Conservation (phyloP, 2,329 filamentous ascomycete genomes). For the Falciphora oryzae region DNA sequence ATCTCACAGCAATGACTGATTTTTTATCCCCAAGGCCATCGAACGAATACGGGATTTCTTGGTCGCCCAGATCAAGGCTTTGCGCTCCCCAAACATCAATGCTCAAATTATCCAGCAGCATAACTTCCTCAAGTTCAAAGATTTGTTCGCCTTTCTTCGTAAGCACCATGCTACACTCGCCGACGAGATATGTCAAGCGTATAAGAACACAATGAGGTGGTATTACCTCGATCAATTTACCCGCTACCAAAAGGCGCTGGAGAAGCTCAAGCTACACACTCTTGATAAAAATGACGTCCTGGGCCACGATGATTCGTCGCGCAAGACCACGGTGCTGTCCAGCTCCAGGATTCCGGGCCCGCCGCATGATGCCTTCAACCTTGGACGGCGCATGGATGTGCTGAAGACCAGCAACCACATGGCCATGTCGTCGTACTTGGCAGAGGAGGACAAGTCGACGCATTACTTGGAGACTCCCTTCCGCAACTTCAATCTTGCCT, state of each 20-base stretch:
- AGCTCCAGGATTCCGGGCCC: slow-evolving; percentile 45
- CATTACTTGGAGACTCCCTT: slow-evolving; percentile 91
- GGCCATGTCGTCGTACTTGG: slow-evolving; percentile 80
- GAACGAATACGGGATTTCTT: slow-evolving; percentile 93
- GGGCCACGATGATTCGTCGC: slow-evolving; percentile 67
- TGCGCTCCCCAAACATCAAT: slow-evolving; percentile 93
- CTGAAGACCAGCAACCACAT: slow-evolving; percentile 67
- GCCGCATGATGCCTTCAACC: slow-evolving; percentile 79
- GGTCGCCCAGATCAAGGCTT: slow-evolving; percentile 87
- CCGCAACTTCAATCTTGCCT: slow-evolving; percentile 87
- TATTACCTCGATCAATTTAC: slow-evolving; percentile 91
- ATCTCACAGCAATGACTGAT: not conserved
- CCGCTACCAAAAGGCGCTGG: slow-evolving; percentile 77
- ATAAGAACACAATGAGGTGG: slow-evolving; percentile 98
- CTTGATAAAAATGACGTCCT: slow-evolving; percentile 81
- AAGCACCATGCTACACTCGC: slow-evolving; percentile 77
- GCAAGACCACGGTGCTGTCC: slow-evolving; percentile 56
- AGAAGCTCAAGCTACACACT: slow-evolving; percentile 75
- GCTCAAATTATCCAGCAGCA: slow-evolving; percentile 96
- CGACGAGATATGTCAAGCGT: slow-evolving; percentile 85
- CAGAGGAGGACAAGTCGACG: slow-evolving; percentile 78
- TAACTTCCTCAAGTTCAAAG: slow-evolving; percentile 81
- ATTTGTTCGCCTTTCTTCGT: slow-evolving; percentile 79
- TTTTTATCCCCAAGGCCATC: slow-evolving; percentile 53
- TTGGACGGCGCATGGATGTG: slow-evolving; percentile 80